Evolutionary conservation across 2,329 filamentous ascomycete genomes (phyloP).

Genomic region (Aspergillus pseudoviridinutans): DNA sequence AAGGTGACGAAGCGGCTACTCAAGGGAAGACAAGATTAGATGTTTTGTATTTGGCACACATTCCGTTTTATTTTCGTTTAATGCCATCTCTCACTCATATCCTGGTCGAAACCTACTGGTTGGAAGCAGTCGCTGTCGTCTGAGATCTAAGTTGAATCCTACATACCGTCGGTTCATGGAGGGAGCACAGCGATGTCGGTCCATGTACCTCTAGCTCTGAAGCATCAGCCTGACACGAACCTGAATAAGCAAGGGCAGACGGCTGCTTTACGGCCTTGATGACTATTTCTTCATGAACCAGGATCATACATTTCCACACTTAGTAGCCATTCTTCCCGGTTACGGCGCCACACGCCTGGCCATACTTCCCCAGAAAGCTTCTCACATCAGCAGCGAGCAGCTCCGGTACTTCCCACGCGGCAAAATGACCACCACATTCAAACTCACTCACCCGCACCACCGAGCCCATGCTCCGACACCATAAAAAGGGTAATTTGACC

Average conservation of each 20-base stretch:
- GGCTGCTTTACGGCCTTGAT: neutral
- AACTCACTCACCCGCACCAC: constrained; percentile 48
- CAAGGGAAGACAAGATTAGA: constrained; percentile 92
- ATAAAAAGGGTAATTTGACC: constrained; percentile 46
- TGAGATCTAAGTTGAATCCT: constrained; percentile 23
- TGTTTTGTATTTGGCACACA: constrained; percentile 17
- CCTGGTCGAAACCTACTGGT: constrained; percentile 12
- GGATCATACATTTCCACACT: neutral
- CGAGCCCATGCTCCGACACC: constrained; percentile 48
- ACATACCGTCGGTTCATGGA: constrained; percentile 6
- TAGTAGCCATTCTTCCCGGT: constrained; percentile 34
- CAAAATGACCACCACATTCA: constrained; percentile 51
- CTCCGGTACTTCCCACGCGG: constrained; percentile 50
- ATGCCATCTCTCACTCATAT: constrained; percentile 11
- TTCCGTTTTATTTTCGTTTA: constrained; percentile 20
- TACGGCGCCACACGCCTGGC: constrained; percentile 33
- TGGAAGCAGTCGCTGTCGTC: constrained; percentile 24
- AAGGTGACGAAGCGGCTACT: constrained; percentile 99
- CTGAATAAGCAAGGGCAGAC: neutral
- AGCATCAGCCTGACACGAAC: neutral
- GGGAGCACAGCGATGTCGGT: neutral
- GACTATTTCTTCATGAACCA: neutral
- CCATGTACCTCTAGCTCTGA: neutral
- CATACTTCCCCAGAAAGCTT: constrained; percentile 45
- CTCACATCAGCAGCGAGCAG: constrained; percentile 44